Base-by-base conservation (phyloP, 768 basidiomycete genomes). In the Lyophyllum atratum region DNA sequence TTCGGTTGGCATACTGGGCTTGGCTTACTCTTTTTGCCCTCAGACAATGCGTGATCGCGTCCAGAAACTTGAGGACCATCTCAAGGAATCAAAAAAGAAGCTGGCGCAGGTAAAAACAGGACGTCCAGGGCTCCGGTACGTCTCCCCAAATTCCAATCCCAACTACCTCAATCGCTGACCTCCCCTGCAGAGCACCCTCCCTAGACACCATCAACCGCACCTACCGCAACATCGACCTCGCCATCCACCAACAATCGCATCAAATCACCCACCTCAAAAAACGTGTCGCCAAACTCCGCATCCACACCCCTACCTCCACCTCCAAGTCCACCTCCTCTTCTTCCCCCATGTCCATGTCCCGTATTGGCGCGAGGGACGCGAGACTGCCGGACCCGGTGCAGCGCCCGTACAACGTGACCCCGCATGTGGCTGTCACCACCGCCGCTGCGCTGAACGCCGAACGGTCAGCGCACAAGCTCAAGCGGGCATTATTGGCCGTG, bases 131-230 rank as follows among this genome's bases (percentile, higher is more conserved):
- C 70, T 93, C 54, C 84, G 82, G 92, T 89, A 62, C 31, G 83
- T 74, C 14, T n/a, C 26, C 22, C 59, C 50, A n/a, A 39, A 15
- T 15, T 21, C 8, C 15, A 5, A 10, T 15, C 48, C 40, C 9
- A 34, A 14, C 43, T 25, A 17, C 21, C 15, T 49, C n/a, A 37
- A 46, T 9, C 14, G 39, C 33, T 55, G 25, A 45, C 46, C 44
- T 52, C 28, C 56, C 52, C 61, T 28, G 22, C 65, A 95, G 93
- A 61, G 81, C 92, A 5, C 93, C 94, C 1, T 85, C 92, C 7
- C 73, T 97, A 49, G 95, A 95, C 64, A 88, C 90, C 1, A 83
- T 96, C 68, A 86, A 89, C 62, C 83, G 92, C 29, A 90, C 92
- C 0, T 89, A 91, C 64, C 85, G 89, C 40, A 95, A 95, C 68